Evolutionary conservation across 2,329 filamentous ascomycete genomes (phyloP), one percentile per base, ranked within the genome.

Genomic region (Ascochyta clinopodiicola): DNA sequence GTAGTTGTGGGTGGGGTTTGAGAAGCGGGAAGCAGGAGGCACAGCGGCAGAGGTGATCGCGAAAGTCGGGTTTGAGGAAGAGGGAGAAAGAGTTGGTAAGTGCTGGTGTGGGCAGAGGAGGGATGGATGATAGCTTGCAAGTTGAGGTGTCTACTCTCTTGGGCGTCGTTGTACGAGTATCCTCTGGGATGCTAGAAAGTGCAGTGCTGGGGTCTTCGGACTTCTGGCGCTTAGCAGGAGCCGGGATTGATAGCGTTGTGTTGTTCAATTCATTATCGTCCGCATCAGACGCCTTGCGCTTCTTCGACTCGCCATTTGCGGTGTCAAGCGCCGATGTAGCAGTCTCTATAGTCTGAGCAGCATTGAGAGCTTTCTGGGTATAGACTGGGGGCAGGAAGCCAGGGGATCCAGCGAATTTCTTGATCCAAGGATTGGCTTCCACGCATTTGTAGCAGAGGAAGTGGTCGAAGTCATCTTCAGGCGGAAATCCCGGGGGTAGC

Each of bases 391-490:
- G 81, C 0, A 98, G 80, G 68, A 99, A 98, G 0, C 93, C 92
- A 0, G 85, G 71, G 0, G 90, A 85, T 2, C 89, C 89, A 6
- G 91, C 92, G 71, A 98, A 98, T 60, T 82, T 82, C 78, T 94
- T 96, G 74, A 98, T 88, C 95, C 95, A 99, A 0, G 92, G 91
- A 65, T 92, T 86, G 1, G 92, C 86, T 36, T 93, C 87, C 13
- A 96, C 84, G 66, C 95, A 99, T 72, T 96, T 96, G 80, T 95
- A 96, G 80, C 95, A 99, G 34, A 99, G 84, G 68, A 98, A 89
- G 25, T 88, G 86, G 48, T 96, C 92, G 62, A 99, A 99, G 27
- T 89, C 87, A 25, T 96, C 92, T 67, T 98, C 94, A 0, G 84
- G 82, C 0, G 95, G 95, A 64, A 99, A 99, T 1, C 92, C 92